phyloP scores from a whole-genome alignment of 2,329 filamentous ascomycete genomes.

The Xylariaceae sp. region DNA sequence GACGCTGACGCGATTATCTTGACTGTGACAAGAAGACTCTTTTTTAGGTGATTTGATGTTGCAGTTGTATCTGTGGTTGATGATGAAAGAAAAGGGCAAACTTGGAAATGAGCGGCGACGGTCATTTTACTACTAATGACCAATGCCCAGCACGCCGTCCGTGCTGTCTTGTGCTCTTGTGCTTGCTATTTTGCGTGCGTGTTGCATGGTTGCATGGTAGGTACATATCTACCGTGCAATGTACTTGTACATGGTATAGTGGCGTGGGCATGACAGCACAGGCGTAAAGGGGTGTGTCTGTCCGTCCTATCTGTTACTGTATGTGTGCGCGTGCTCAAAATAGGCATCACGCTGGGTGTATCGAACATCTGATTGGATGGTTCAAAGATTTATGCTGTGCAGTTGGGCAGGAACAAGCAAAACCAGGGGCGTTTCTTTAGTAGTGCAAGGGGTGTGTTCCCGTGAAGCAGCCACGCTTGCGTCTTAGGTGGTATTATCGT shows the following conservation, averaged over 20 bases:
- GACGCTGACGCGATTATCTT: slow-evolving; percentile 63
- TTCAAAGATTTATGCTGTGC: background rate
- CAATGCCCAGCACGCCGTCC: background rate
- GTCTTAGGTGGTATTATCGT: slow-evolving; percentile 7
- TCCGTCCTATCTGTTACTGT: slow-evolving; percentile 1
- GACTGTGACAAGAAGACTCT: slow-evolving; percentile 65
- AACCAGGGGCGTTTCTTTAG: slow-evolving; percentile 15
- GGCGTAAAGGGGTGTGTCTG: slow-evolving; percentile 10
- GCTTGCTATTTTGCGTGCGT: slow-evolving; percentile 12
- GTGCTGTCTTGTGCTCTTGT: too few relatives aligned
- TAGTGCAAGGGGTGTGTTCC: slow-evolving; percentile 11
- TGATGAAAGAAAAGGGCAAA: slow-evolving; percentile 51
- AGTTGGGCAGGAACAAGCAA: background rate
- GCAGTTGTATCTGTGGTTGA: slow-evolving; percentile 51
- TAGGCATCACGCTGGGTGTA: slow-evolving; percentile 25
- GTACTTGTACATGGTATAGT: slow-evolving; percentile 1
- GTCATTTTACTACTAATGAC: slow-evolving; percentile 29
- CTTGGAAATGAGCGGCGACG: slow-evolving; percentile 44
- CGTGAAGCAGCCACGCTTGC: slow-evolving; percentile 1
- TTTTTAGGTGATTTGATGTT: slow-evolving; percentile 46
- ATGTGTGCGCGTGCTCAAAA: background rate
- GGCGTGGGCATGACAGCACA: slow-evolving; percentile 21
- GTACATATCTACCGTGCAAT: slow-evolving; percentile 11
- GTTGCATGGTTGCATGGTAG: background rate
- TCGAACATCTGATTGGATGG: slow-evolving; percentile 19